These are phyloP conservation scores for Bothriochloa decipiens DNA, from an alignment of 176 grass and related monocot genomes.

Conservation along the genomic window DNA sequence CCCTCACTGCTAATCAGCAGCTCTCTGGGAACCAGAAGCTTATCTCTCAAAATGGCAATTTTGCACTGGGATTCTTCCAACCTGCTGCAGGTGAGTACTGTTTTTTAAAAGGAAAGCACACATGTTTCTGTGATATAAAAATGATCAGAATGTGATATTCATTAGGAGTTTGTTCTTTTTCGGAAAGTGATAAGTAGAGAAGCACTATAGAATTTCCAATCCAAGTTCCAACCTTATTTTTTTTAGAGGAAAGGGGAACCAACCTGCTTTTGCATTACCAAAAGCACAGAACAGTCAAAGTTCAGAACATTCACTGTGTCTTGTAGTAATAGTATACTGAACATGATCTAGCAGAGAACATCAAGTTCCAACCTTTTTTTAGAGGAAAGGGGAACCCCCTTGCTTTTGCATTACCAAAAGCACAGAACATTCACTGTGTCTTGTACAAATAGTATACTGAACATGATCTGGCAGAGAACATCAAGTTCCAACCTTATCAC, in stretches of 20 bases:
- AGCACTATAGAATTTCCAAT: background rate
- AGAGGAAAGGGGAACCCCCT: too few species aligned
- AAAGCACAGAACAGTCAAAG: too few species aligned
- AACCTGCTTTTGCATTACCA: too few species aligned
- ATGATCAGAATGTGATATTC: background rate
- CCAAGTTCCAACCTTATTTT: background rate
- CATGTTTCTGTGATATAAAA: background rate
- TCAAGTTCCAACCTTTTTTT: too few species aligned
- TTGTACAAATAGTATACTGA: too few species aligned
- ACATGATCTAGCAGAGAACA: too few species aligned
- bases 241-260: too few species aligned
- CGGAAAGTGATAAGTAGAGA: background rate
- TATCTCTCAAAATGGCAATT: slow-evolving; percentile 34
- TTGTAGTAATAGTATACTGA: too few species aligned
- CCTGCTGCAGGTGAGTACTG: slow-evolving; percentile 4
- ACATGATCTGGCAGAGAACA: background rate
- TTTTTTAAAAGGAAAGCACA: background rate
- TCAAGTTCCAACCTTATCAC: background rate
- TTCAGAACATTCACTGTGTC: too few species aligned
- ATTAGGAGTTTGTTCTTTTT: background rate
- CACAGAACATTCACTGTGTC: too few species aligned
- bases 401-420: too few species aligned
- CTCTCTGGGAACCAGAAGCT: slow-evolving; percentile 41
- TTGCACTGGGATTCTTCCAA: slow-evolving; percentile 44
- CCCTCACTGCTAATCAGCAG: background rate